phyloP scores from a whole-genome alignment of 2,329 filamentous ascomycete genomes.

The Clarireedia monteithiana region DNA sequence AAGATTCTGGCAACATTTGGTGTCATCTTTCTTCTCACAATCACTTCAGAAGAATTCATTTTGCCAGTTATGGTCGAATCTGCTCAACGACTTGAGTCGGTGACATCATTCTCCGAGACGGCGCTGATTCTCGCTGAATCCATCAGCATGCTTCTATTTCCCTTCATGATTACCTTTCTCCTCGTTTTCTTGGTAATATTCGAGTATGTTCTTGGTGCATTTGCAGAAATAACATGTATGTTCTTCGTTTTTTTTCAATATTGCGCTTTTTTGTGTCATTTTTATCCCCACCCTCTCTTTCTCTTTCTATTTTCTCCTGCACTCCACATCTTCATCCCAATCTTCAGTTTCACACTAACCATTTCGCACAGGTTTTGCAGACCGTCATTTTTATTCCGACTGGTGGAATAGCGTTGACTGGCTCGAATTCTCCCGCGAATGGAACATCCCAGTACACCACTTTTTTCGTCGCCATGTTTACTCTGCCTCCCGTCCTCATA shows the following conservation, averaged over 20 bases:
- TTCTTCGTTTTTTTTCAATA: neutral
- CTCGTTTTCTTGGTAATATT: conserved; percentile 98
- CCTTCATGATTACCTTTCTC: conserved; percentile 93
- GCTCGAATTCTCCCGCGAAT: conserved; percentile 93
- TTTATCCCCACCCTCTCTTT: neutral
- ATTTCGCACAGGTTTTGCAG: conserved; percentile 55
- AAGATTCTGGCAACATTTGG: conserved; percentile 89
- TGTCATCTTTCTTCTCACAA: conserved; percentile 88
- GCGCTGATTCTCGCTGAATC: conserved; percentile 79
- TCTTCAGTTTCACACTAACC: neutral
- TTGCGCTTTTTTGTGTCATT: neutral
- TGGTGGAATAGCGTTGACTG: conserved; percentile 77
- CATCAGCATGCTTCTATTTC: conserved; percentile 85
- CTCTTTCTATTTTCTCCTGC: neutral
- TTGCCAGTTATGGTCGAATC: conserved; percentile 79
- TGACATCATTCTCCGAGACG: conserved; percentile 48
- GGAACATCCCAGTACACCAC: conserved; percentile 96
- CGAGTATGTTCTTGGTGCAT: conserved; percentile 90
- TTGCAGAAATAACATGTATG: conserved; percentile 77
- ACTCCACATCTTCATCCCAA: neutral
- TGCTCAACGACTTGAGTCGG: conserved; percentile 40
- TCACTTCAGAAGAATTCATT: conserved; percentile 92
- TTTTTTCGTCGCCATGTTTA: conserved; percentile 95
- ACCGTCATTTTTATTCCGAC: conserved; percentile 84
- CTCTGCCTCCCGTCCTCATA: conserved; percentile 66